Evolutionary conservation across 108 stramenopile genomes (phyloP), one percentile per base, ranked within the genome.

Genomic region (Cyclotella cryptica): DNA sequence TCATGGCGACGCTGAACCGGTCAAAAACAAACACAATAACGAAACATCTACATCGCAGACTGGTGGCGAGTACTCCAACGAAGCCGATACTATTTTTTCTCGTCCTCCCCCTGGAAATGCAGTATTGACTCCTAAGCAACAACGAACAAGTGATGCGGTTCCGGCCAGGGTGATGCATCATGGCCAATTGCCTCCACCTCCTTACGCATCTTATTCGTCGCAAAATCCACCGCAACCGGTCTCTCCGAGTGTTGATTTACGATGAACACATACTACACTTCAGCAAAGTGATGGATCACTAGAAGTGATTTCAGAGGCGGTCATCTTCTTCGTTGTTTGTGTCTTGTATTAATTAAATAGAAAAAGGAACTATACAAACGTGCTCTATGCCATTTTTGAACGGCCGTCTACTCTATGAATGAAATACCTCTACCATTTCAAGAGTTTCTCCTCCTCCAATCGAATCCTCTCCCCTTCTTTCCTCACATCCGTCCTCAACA

Each of bases 401-500:
- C 35, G 35, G 6, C 35, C 2, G 6, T 5, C 35, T 35, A 35
- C 35, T 35, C 6, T 35, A 35, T 35, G 35, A 35, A 35, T 6
- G 30, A 28, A 58, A 84, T 39, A 8, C 62, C 78, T 11, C 59
- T 68, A 53, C 71, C n/a, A n/a, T n/a, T n/a, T n/a, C n/a, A n/a
- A n/a, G n/a, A n/a, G 63, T 27, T 88, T 69, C 39, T 88, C 85
- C 22, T 89, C 83, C 40, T 81, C 83, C 49, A 89, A 47, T 1
- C 79, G 87, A 71, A 71, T 67, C 53, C 86, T 74, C 47, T 78
- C 80, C 15, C 76, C 92, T 66, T 92, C 92, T 67, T 92, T 92
- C n/a, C 21, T 57, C 17, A 81, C 53, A 80, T 96, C 91, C 47
- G 94, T 46, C 18, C 92, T 90, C n/a, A n/a, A n/a, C n/a, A n/a